Evolutionary conservation across 2,329 filamentous ascomycete genomes (phyloP), one percentile per base, ranked within the genome.

Genomic region (Rhytidhysteron rufulum): DNA sequence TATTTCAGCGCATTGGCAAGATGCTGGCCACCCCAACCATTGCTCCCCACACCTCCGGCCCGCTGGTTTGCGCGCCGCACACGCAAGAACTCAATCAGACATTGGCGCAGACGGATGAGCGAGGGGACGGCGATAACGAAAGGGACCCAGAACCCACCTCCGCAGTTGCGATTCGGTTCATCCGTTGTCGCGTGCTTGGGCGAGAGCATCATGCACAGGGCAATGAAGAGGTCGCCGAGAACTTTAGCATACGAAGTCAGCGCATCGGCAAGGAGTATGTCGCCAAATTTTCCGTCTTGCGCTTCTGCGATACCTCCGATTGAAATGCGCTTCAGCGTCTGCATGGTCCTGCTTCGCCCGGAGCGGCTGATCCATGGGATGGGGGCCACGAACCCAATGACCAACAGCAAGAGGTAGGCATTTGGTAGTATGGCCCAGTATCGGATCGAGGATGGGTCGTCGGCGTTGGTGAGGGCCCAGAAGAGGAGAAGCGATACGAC

Each of bases 1-100:
- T 98, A 98, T 68, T 98, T 98, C 55, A 88, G 70, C 8, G 91
- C 91, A 74, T 98, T 98, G 62, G 88, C 89, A 21, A 96, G 73
- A 65, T 96, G 89, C 62, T 91, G 86, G 4, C 86, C 86, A 21
- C 86, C 88, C 82, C 83, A 89, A 22, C 84, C 86, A 4, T 71
- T 69, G 1, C 51, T 41, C 3, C 68, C 69, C 10, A 60, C 54
- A 19, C 43, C 63, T 51, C 47, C 70, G 1, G 51, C 53, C 8
- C 58, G 45, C 50, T 62, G 64, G 46, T 57, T 72, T 49, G 74
- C 77, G 15, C 74, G 78, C 35, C 78, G 74, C 19, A 91, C 86
- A 34, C 90, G 84, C 21, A 78, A 58, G 62, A 87, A 95, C 65
- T 97, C 93, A 47, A 86, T 95, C 47, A 96, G 66, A 65, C 93